Base-by-base conservation (phyloP, 192 early-diverging fungal species). In the Gigaspora rosea region DNA sequence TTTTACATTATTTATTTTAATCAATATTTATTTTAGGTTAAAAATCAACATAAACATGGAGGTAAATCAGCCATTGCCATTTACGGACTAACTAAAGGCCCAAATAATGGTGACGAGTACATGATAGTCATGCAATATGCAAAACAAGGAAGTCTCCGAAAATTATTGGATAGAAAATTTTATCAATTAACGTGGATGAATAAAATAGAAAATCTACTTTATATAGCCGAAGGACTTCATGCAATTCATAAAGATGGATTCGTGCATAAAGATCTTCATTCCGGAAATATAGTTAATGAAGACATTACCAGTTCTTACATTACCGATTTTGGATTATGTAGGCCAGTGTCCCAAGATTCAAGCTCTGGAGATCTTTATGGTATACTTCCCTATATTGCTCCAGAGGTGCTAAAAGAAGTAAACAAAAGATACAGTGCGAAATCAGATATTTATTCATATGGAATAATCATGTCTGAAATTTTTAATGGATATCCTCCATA, bases 251-350 rank as follows among this genome's bases (percentile, higher is more conserved):
- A 85, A 52, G 78, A 76, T 12, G 78, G 79, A 2, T 78, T 81
- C 46, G 58, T 79, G 27, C 84, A 85, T 67, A 69, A 79, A 15
- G 82, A 85, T 69, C 73, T 85, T 9, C 84, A 85, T 73, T 77
- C 73, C 67, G 82, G 82, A n/a, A 85, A 85, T 70, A 85, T 85
- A 32, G 52, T 83, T 73, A 81, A 78, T 50, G 64, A 78, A 58
- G 2, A 2, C 57, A 18, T 3, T 8, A 27, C 16, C 0, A 20
- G 2, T 48, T 66, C 71, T 73, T 57, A 72, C 36, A 77, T 80
- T 78, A 64, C 77, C 69, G 33, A 80, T 81, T 52, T 81, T 75
- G 72, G 78, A 78, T 67, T 80, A 56, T 49, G 72, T 72, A 8
- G 77, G 63, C 27, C 79, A 75, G 59, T 62, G 9, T 16, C 16